Conservation (phyloP, 805 yeast genomes). For the Nakazawaea siamensis region DNA sequence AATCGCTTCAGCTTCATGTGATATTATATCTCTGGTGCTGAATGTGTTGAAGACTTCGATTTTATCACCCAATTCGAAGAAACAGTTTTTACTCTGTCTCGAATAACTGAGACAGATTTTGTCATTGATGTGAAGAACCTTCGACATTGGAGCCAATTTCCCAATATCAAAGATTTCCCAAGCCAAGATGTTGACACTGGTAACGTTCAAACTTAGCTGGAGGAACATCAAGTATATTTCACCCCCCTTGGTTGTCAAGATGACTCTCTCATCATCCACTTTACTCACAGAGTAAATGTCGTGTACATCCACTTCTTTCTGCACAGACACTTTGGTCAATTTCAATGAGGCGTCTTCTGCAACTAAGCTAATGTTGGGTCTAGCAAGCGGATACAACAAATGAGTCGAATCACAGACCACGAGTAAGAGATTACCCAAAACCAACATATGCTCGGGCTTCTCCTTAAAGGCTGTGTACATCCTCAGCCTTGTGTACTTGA, state of each 20-base stretch:
- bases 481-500: too few relatives aligned
- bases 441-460: too few relatives aligned
- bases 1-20: too few relatives aligned
- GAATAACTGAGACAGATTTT: not conserved
- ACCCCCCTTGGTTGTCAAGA: constrained; percentile 1
- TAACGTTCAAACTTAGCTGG: not conserved
- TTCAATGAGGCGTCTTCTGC: not conserved
- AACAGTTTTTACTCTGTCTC: not conserved
- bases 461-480: too few relatives aligned
- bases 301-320: not conserved
- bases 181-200: not conserved
- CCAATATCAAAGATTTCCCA: not conserved
- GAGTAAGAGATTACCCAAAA: too few relatives aligned
- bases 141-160: not conserved
- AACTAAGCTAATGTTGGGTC: not conserved
- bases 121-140: not conserved
- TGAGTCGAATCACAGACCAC: constrained; percentile 4
- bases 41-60: not conserved
- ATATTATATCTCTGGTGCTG: too few relatives aligned
- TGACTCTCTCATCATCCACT: constrained; percentile 1
- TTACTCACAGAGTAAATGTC: not conserved
- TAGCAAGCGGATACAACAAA: constrained; percentile 2
- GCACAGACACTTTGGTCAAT: constrained; percentile 6
- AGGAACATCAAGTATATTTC: not conserved
- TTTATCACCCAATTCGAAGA: not conserved